Conservation (phyloP, 2,329 filamentous ascomycete genomes). For the Pyricularia sp. region DNA sequence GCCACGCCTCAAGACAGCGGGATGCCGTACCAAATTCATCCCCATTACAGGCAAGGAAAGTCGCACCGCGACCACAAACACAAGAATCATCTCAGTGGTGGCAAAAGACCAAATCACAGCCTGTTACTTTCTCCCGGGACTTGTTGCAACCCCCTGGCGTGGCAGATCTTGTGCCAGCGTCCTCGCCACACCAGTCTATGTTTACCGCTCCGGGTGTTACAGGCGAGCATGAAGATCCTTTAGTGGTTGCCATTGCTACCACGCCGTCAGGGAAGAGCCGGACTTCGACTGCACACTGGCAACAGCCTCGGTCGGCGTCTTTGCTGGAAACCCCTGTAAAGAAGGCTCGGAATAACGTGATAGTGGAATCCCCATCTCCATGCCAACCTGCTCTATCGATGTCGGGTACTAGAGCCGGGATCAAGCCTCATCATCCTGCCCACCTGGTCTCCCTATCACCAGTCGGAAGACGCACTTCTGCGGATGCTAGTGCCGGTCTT, state of each 20-base stretch:
- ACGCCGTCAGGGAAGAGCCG: neutral
- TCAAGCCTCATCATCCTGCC: neutral
- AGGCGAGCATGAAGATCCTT: neutral
- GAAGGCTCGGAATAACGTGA: neutral
- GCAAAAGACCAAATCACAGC: neutral
- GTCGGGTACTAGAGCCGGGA: neutral
- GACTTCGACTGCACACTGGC: neutral
- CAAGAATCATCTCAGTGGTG: neutral
- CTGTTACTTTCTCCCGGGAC: neutral
- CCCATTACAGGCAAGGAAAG: conserved; percentile 8
- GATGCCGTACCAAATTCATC: conserved; percentile 9
- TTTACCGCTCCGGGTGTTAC: neutral
- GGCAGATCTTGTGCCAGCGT: conserved; percentile 7
- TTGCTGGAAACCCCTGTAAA: neutral
- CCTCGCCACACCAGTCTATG: conserved; percentile 8
- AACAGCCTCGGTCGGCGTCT: neutral
- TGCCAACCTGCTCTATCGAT: neutral
- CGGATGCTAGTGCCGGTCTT: neutral
- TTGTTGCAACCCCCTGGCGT: neutral
- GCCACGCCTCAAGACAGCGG: conserved; percentile 6
- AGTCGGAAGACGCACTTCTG: neutral
- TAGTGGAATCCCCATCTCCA: neutral
- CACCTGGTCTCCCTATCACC: neutral
- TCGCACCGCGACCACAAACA: conserved; percentile 1
- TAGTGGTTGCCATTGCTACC: neutral